These are phyloP conservation scores for Lunularia cruciata DNA, from an alignment of 225 moss, liverwort and hornwort genomes.

Conservation along the genomic window DNA sequence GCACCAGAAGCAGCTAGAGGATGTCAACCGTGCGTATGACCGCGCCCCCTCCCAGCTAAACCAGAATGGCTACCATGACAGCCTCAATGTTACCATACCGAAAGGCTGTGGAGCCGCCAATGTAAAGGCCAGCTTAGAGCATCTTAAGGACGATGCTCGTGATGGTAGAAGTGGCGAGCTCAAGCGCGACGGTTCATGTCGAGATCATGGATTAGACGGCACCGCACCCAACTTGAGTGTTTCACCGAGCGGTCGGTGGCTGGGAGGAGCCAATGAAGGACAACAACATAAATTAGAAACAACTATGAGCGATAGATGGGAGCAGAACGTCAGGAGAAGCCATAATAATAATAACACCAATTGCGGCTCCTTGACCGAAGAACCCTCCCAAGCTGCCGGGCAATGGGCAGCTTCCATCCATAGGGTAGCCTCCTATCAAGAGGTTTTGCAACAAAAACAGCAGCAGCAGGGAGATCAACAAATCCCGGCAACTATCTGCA, in stretches of 20 bases:
- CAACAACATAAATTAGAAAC: background rate
- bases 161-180: constrained; percentile 1
- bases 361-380: background rate
- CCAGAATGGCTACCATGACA: constrained; percentile 23
- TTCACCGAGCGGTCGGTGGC: constrained; percentile 20
- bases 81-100: constrained; percentile 23
- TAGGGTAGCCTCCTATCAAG: constrained; percentile 16
- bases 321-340: constrained; percentile 7
- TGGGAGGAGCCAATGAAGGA: constrained; percentile 12
- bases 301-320: constrained; percentile 22
- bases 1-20: constrained; percentile 26
- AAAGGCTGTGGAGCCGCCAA: background rate
- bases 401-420: constrained; percentile 23
- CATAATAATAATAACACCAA: too few relatives aligned
- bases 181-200: constrained; percentile 14
- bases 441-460: constrained; percentile 14
- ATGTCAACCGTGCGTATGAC: background rate
- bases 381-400: background rate
- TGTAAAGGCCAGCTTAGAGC: background rate
- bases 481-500: constrained; percentile 12
- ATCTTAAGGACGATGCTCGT: background rate
- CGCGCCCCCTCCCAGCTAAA: background rate
- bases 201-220: constrained; percentile 17
- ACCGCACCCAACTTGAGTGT: background rate
- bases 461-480: constrained; percentile 1